Percentiles rank a stretch among this genome's conserved stretches.
Conservation (phyloP, 2,329 filamentous ascomycete species). For the Colletotrichum acutatum region DNA sequence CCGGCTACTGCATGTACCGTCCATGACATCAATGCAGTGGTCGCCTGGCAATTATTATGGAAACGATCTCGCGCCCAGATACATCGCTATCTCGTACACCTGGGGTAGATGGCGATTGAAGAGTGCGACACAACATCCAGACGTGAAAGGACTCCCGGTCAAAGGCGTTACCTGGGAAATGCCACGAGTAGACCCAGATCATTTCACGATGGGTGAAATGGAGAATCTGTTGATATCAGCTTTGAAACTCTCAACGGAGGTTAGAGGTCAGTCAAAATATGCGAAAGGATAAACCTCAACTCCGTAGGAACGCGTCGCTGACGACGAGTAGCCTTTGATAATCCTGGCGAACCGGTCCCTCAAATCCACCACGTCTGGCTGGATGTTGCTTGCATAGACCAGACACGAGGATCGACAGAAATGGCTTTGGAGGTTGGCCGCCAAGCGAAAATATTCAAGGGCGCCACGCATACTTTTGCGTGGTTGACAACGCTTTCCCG, state of each 20-base stretch:
- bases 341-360: background rate
- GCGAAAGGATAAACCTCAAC: too few relatives aligned
- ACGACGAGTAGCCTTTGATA: background rate
- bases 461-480: background rate
- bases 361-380: background rate
- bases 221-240: background rate
- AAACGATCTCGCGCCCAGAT: background rate
- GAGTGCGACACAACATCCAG: background rate
- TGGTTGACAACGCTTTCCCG: background rate
- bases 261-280: too few relatives aligned
- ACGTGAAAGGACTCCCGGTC: background rate
- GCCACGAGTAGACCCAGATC: background rate
- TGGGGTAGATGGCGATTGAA: background rate
- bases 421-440: background rate
- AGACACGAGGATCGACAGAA: background rate
- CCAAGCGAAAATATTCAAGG: background rate
- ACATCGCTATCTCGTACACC: background rate
- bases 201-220: background rate
- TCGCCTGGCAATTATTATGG: background rate
- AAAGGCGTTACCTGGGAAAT: background rate
- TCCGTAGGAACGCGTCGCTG: background rate
- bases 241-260: background rate
- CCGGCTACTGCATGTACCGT: background rate
- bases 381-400: background rate
- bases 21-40: background rate